Evolutionary conservation across 371 early-diverging fungal genomes (phyloP), one percentile per base, ranked within the genome.

Genomic region (Syncephalastrum contaminatum): DNA sequence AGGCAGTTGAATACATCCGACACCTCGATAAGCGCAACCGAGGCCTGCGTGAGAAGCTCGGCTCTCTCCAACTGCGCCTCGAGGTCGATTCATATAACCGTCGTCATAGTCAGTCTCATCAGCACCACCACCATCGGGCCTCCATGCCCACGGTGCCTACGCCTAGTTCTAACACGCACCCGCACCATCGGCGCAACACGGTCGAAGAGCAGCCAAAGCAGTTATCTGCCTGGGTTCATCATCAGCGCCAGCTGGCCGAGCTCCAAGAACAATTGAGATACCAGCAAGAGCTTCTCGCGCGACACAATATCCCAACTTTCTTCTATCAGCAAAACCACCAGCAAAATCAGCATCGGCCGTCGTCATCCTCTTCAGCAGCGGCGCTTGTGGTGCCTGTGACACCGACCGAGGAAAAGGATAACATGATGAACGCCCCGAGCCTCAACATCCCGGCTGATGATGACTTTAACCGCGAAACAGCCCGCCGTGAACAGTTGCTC

Each of bases 61-160:
- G 56, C 14, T 50, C 63, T 25, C 72, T 84, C 40, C 73, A 82
- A 55, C 51, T 76, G 43, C 67, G 85, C n/a, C 58, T 74, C 7
- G 58, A 65, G 43, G 60, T 69, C 8, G 59, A 64, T n/a, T 93
- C 93, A 66, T 89, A 94, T 68, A 88, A 89, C 58, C 86, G 94
- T 20, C 84, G 94, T n/a, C 86, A 88, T 49, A 89, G 36, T 30
- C 36, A 30, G 36, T 10, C 36, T 30, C 36, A 30, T 30, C 36
- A 30, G 0, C 36, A 30, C 36, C 36, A 30, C 12, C 36, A 30
- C 12, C 36, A 30, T 30, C 36, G 36, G 10, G 36, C 10, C 1
- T 30, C 36, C 7, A 30, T 30, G 36, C 36, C 36, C 36, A 30
- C 36, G 7, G 2, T 30, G 36, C 36, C 36, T 30, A 30, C 36